Evolutionary conservation across 108 stramenopile genomes (phyloP), one percentile per base, ranked within the genome.

Genomic region (Seminavis robusta): DNA sequence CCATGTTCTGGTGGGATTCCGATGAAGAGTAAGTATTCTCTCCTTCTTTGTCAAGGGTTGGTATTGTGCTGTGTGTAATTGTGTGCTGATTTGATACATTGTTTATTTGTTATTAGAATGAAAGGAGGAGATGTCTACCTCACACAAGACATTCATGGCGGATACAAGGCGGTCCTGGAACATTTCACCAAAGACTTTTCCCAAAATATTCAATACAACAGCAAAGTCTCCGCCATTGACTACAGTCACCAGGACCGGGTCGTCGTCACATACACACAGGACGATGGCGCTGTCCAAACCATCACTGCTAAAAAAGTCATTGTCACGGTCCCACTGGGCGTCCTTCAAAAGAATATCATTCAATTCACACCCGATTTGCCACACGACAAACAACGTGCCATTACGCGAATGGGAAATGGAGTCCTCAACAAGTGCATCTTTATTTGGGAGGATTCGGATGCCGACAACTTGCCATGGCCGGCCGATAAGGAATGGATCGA

Each of bases 261-360:
- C 21, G 6, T 26, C 15, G 46, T 47, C 2, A 21, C 24, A n/a
- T n/a, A n/a, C n/a, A n/a, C n/a, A 2, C 32, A 46, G 6, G 47
- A 48, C 15, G 34, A 59, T 23, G 37, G 37, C 11, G 39, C 21
- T 1, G 16, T 17, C 2, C 38, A 15, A 40, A 33, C 37, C 21
- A 21, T 40, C 38, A 1, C 1, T 1, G 54, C 54, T 1, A 25
- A 37, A 2, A 61, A 24, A 20, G 74, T 69, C 29, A 17, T 84
- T n/a, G 64, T 81, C 13, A 82, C 83, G 17, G 67, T 74, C 4
- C 78, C 83, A 17, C 51, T 84, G 33, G 83, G 80, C 5, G 80
- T 81, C 4, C 44, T 84, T 24, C 81, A 84, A 65, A 53, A 71
- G 8, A 36, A 54, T 13, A 31, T 24, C 15, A 67, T 85, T 21